Conservation (phyloP, 257 asterid species). For the Gardenia jasminoides region DNA sequence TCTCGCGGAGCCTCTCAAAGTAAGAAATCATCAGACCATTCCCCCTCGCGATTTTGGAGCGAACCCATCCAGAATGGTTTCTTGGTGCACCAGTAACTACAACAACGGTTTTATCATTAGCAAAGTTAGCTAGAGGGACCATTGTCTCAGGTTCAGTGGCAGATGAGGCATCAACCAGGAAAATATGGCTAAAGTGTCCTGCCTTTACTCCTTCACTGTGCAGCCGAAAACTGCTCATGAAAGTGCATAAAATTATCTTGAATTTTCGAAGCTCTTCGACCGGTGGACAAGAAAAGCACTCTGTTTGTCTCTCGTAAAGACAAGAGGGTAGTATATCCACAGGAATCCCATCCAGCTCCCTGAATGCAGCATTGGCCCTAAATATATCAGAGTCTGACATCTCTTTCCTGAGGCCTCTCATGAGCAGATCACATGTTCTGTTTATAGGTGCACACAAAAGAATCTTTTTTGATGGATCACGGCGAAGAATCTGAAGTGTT, state of each 20-base stretch:
- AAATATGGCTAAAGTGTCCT: constrained; percentile 29
- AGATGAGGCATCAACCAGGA: constrained; percentile 34
- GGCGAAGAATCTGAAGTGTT: constrained; percentile 1
- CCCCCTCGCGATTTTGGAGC: constrained; percentile 28
- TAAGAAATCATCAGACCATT: constrained; percentile 29
- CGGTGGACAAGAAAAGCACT: constrained; percentile 25
- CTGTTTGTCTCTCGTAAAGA: background rate
- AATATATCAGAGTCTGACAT: constrained; percentile 22
- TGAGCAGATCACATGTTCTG: constrained; percentile 24
- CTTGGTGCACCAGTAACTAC: constrained; percentile 20
- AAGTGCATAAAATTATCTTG: constrained; percentile 19
- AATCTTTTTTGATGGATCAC: constrained; percentile 17
- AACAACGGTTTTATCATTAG: constrained; percentile 14
- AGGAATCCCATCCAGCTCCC: constrained; percentile 29
- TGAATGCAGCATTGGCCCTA: constrained; percentile 34
- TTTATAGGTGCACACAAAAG: constrained; percentile 29
- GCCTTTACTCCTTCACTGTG: constrained; percentile 19
- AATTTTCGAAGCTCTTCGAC: constrained; percentile 4
- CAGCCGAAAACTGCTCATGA: constrained; percentile 22
- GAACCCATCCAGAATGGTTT: constrained; percentile 28
- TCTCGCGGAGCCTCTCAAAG: constrained; percentile 29
- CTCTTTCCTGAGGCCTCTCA: constrained; percentile 23
- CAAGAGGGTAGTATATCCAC: constrained; percentile 27
- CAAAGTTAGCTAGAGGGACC: constrained; percentile 27
- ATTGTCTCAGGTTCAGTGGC: constrained; percentile 30